Evolutionary conservation across 495 filamentous ascomycete species (phyloP).

Genomic region (Alectoria sarmentosa): DNA sequence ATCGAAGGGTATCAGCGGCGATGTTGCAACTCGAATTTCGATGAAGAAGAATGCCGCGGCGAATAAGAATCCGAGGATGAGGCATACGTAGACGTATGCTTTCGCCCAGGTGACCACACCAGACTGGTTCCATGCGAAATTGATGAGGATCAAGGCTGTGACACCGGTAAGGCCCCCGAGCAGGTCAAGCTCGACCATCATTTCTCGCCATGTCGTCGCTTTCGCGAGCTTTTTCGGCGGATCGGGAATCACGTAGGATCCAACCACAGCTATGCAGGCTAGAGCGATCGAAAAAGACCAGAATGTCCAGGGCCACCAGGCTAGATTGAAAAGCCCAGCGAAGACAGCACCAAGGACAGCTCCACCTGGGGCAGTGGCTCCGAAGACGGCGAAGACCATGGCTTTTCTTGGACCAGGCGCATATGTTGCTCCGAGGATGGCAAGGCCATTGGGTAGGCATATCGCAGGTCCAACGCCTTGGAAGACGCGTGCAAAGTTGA

Average conservation of each 20-base stretch:
- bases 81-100: constrained; percentile 40
- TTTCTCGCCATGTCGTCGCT: not conserved
- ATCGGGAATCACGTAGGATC: constrained; percentile 27
- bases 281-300: constrained; percentile 48
- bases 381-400: constrained; percentile 59
- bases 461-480: constrained; percentile 57
- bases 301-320: constrained; percentile 64
- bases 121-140: constrained; percentile 47
- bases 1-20: constrained; percentile 40
- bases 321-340: constrained; percentile 42
- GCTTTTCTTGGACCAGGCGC: constrained; percentile 48
- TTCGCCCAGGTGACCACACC: constrained; percentile 39
- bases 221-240: not conserved
- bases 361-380: constrained; percentile 53
- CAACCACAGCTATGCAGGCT: constrained; percentile 34
- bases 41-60: constrained; percentile 36
- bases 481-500: constrained; percentile 52
- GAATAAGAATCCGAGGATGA: constrained; percentile 40
- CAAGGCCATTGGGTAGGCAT: constrained; percentile 55
- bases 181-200: constrained; percentile 20
- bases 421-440: constrained; percentile 54
- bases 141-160: constrained; percentile 37
- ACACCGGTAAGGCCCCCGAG: constrained; percentile 27
- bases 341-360: constrained; percentile 45
- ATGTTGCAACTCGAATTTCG: constrained; percentile 33